Base-by-base conservation (phyloP, 2,329 filamentous ascomycete genomes). In the Metarhizium robertsii region DNA sequence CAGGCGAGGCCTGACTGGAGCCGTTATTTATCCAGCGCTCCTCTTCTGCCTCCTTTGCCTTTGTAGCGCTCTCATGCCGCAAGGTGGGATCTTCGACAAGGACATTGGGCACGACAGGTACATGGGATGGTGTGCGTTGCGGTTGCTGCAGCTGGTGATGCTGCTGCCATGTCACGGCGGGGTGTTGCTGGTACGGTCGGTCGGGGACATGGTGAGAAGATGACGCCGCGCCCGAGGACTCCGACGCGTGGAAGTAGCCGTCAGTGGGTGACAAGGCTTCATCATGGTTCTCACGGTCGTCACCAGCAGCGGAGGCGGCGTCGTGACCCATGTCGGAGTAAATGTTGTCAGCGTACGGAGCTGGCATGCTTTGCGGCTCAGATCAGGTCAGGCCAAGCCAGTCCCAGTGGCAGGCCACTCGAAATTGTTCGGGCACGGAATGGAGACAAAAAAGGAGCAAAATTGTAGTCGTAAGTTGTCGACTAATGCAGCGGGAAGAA, bases 231-330 rank as follows among this genome's bases (percentile, higher is more conserved):
- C 56, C 61, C 20, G 61, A 62, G 52, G 58, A 58, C 55, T 68
- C 70, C 32, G 72, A 72, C 64, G 69, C 67, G 61, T 71, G 69
- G 63, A 80, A 80, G 71, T 78, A 79, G 40, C 76, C 77, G 58
- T 80, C 75, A n/a, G 75, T 73, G 43, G 77, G 77, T 34, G 77
- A 79, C 55, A 78, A 66, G 45, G 68, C 67, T 55, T 71, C 67
- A 53, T 66, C 63, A 14, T 34, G 42, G 25, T 25, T 25, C 25
- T 25, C 25, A 25, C 3, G 25, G 25, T 25, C 25, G 25, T 25
- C 25, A 25, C 4, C 25, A 25, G 25, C 25, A 25, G 25, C 25
- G 25, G 25, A 55, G 4, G 47, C 48, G 20, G 16, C 40, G 53
- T 65, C 60, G 32, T 57, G 52, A 20, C 53, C 56, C 52, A 53